Evolutionary conservation across 768 basidiomycete genomes (phyloP).

Genomic region (Collybiopsis confluens): DNA sequence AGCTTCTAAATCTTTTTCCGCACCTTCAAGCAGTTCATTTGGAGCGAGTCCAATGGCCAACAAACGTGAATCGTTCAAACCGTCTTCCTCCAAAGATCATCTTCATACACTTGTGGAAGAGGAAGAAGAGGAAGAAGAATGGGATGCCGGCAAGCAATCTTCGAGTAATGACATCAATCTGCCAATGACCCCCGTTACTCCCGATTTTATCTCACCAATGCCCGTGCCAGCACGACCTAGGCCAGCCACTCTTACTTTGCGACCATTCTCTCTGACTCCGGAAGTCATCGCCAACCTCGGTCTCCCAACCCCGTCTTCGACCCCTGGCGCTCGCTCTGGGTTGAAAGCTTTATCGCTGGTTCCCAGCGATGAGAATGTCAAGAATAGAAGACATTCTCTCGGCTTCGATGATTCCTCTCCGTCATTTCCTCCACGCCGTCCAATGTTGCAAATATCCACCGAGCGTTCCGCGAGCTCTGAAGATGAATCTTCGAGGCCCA

Average conservation of each 20-base stretch:
- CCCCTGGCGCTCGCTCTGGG: constrained; percentile 45
- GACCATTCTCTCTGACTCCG: constrained; percentile 67
- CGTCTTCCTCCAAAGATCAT: constrained; percentile 69
- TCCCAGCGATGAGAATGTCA: constrained; percentile 25
- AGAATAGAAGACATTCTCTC: constrained; percentile 27
- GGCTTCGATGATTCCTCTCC: constrained; percentile 25
- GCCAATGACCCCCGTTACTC: constrained; percentile 22
- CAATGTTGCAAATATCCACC: constrained; percentile 25
- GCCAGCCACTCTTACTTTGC: constrained; percentile 62
- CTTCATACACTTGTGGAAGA: constrained; percentile 79
- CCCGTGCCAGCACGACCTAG: constrained; percentile 47
- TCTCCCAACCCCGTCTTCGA: constrained; percentile 51
- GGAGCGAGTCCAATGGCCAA: constrained; percentile 38
- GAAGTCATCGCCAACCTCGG: constrained; percentile 33
- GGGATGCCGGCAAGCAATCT: constrained; percentile 25
- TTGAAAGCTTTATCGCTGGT: constrained; percentile 52
- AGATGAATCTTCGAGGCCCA: constrained; percentile 8
- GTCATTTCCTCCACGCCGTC: constrained; percentile 25
- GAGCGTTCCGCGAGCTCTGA: neutral
- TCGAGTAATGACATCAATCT: constrained; percentile 12
- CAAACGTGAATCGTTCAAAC: constrained; percentile 83
- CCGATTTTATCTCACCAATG: constrained; percentile 30
- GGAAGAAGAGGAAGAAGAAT: constrained; percentile 83
- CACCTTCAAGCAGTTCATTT: constrained; percentile 40
- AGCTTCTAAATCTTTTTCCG: constrained; percentile 57